Percentiles rank a stretch among this genome's conserved stretches.
Conservation (phyloP, 768 basidiomycete genomes). For the Hysterangium stoloniferum region DNA sequence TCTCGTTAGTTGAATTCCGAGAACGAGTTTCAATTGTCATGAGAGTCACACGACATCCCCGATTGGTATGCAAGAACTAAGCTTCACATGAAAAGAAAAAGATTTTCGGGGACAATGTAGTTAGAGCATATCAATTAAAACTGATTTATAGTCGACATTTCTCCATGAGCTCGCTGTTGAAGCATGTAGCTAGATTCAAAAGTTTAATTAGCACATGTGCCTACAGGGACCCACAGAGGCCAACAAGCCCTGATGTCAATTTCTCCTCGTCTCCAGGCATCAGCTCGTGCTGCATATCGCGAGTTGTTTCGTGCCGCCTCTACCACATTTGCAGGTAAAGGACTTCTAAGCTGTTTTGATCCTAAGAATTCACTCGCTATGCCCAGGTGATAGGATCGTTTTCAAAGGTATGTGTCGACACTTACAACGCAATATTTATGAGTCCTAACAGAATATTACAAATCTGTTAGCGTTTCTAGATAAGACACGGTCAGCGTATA, state of each 20-base stretch:
- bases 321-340: slow-evolving; percentile 54
- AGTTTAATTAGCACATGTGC: too few relatives aligned
- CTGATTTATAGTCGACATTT: too few relatives aligned
- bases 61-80: too few relatives aligned
- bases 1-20: too few relatives aligned
- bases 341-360: slow-evolving; percentile 15
- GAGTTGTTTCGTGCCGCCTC: slow-evolving; percentile 59
- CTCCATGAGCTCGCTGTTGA: too few relatives aligned
- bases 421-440: background rate
- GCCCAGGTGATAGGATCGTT: slow-evolving; percentile 48
- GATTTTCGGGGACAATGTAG: too few relatives aligned
- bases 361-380: background rate
- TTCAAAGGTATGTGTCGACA: slow-evolving; percentile 36
- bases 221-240: too few relatives aligned
- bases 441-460: slow-evolving; percentile 10
- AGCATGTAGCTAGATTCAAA: too few relatives aligned
- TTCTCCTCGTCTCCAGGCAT: slow-evolving; percentile 47
- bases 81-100: too few relatives aligned
- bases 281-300: slow-evolving; percentile 70
- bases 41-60: too few relatives aligned
- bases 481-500: slow-evolving; percentile 58
- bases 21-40: too few relatives aligned
- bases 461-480: slow-evolving; percentile 51
- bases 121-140: too few relatives aligned
- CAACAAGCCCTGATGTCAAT: slow-evolving; percentile 39